A percentile compares a stretch with the other conserved stretches of the same genome.
Conservation (phyloP, 352 stramenopile genomes). For the Pythium brachiatum region DNA sequence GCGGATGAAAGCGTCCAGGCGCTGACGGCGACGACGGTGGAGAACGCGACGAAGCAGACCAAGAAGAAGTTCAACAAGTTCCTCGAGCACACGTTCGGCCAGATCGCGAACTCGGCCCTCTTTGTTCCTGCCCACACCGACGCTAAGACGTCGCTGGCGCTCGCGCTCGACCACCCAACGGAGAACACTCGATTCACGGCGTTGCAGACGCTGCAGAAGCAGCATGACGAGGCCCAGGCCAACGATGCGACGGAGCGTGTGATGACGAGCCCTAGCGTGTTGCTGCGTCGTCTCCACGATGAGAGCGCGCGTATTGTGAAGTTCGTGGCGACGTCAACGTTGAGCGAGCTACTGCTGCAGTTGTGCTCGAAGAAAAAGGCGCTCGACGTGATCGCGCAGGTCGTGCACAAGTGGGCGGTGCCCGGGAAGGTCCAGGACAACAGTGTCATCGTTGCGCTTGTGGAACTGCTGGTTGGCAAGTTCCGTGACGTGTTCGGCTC, state of each 20-base stretch:
- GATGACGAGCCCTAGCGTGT: constrained; percentile 48
- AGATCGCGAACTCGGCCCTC: constrained; percentile 72
- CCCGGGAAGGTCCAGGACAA: constrained; percentile 8
- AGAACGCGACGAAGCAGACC: constrained; percentile 35
- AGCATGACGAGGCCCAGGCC: constrained; percentile 31
- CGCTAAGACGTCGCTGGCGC: constrained; percentile 68
- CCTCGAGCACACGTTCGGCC: constrained; percentile 60
- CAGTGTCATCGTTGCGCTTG: constrained; percentile 40
- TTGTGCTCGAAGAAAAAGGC: constrained; percentile 50
- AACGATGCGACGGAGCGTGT: constrained; percentile 28
- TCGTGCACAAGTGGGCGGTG: constrained; percentile 47
- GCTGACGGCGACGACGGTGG: constrained; percentile 3
- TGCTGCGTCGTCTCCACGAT: constrained; percentile 72
- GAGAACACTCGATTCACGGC: constrained; percentile 76
- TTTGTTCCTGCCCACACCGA: constrained; percentile 62
- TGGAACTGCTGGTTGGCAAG: constrained; percentile 48
- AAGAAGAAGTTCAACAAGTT: constrained; percentile 62
- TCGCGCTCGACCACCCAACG: constrained; percentile 77
- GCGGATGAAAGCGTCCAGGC: constrained; percentile 40
- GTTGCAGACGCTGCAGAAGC: constrained; percentile 59
- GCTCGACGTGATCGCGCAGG: constrained; percentile 48
- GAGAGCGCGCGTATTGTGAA: constrained; percentile 71
- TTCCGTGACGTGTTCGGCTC: constrained; percentile 33
- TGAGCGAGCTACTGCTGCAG: constrained; percentile 56
- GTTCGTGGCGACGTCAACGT: constrained; percentile 47